These are phyloP conservation scores for Crotalaria pallida DNA, from an alignment of 306 rosid genomes.

Conservation along the genomic window DNA sequence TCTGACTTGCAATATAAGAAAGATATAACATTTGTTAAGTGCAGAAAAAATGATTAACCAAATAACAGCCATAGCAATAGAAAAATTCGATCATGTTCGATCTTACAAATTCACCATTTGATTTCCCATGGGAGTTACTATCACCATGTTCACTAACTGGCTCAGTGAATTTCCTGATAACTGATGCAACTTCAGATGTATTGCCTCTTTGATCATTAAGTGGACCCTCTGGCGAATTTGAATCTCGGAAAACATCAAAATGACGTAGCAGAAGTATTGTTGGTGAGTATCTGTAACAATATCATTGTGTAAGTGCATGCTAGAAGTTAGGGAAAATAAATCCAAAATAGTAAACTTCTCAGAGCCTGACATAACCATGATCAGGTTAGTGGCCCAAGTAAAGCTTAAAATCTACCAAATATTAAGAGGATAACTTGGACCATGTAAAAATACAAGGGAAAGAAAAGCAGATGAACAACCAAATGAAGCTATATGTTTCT, in stretches of 20 bases:
- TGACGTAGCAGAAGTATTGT: constrained; percentile 85
- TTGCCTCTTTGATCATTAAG: constrained; percentile 70
- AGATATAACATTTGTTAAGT: neutral
- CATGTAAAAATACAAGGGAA: neutral
- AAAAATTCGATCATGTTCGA: constrained; percentile 20
- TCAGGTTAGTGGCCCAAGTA: neutral
- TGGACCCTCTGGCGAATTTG: constrained; percentile 48
- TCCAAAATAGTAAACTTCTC: constrained; percentile 16
- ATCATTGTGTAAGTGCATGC: constrained; percentile 18
- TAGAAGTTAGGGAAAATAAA: constrained; percentile 13
- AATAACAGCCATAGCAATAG: neutral
- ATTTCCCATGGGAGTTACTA: constrained; percentile 31
- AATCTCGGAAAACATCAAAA: constrained; percentile 82
- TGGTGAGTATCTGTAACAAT: constrained; percentile 74
- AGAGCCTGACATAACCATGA: constrained; percentile 11
- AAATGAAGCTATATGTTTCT: neutral
- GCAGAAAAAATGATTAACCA: neutral
- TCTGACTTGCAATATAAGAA: neutral
- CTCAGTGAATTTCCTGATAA: constrained; percentile 71
- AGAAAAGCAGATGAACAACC: neutral
- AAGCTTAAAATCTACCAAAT: neutral
- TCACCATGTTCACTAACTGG: constrained; percentile 58
- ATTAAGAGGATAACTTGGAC: neutral
- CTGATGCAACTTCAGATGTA: constrained; percentile 71
- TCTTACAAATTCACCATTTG: constrained; percentile 61